Percentiles rank a stretch among this genome's conserved stretches.
Conservation (phyloP, 1,284 basidiomycete genomes). For the Meripilus lineatus region DNA sequence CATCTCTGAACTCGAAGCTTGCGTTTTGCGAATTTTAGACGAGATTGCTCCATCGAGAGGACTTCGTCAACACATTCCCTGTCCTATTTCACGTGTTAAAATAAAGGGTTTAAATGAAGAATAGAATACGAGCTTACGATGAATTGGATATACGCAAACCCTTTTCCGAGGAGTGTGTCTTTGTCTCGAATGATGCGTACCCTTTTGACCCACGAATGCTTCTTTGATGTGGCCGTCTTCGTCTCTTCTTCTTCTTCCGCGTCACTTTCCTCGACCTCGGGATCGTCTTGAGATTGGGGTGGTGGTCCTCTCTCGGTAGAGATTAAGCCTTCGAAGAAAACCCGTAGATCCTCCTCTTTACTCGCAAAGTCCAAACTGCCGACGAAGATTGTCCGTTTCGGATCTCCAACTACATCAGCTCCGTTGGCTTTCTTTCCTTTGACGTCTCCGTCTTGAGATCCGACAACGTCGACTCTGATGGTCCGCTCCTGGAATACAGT, state of each 20-base stretch:
- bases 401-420: conserved; percentile 41
- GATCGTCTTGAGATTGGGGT: conserved; percentile 20
- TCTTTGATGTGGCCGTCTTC: conserved; percentile 18
- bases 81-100: no score
- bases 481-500: conserved; percentile 71
- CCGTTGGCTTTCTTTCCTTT: conserved; percentile 23
- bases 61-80: conserved; percentile 87
- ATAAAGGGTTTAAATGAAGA: conserved; percentile 6
- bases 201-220: conserved; percentile 68
- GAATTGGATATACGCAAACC: conserved; percentile 94
- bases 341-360: conserved; percentile 85
- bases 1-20: conserved; percentile 84
- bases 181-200: conserved; percentile 89
- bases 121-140: conserved; percentile 44
- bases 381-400: conserved; percentile 85
- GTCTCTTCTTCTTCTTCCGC: conserved; percentile 18
- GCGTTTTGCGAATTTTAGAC: conserved; percentile 87
- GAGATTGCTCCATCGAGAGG: conserved; percentile 66
- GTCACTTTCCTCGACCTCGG: conserved; percentile 22
- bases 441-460: conserved; percentile 21
- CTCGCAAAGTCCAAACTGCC: conserved; percentile 92
- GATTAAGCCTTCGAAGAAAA: conserved; percentile 82
- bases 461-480: conserved; percentile 69
- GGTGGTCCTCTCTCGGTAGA: conserved; percentile 67
- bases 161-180: conserved; percentile 96